Percentiles rank a stretch among this genome's conserved stretches.
These are phyloP conservation scores for Sonneratia alba DNA, from an alignment of 345 rosid species.

Conservation along the genomic window DNA sequence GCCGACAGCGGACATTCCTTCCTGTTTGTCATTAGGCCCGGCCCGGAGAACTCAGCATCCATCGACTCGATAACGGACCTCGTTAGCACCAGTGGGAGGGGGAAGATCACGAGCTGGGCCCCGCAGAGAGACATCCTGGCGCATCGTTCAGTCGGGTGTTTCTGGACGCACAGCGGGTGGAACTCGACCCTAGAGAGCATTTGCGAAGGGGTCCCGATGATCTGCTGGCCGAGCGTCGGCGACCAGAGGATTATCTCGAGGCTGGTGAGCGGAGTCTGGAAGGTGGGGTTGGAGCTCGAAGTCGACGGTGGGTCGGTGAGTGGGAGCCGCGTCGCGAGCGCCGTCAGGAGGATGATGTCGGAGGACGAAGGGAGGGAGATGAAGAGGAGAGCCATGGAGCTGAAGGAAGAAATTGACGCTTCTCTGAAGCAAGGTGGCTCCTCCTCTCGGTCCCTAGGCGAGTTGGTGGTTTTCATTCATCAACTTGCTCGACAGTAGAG, in stretches of 20 bases:
- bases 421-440: constrained; percentile 17
- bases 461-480: constrained; percentile 18
- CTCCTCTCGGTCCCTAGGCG: constrained; percentile 11
- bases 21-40: constrained; percentile 21
- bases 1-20: constrained; percentile 19
- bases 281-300: constrained; percentile 7
- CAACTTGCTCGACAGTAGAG: constrained; percentile 5
- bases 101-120: constrained; percentile 26
- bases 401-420: constrained; percentile 15
- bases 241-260: constrained; percentile 11
- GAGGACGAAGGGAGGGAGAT: constrained; percentile 24
- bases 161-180: constrained; percentile 12
- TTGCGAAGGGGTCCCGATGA: constrained; percentile 11
- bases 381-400: constrained; percentile 9
- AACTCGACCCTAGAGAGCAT: constrained; percentile 12
- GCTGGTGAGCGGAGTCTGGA: constrained; percentile 9
- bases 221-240: constrained; percentile 8
- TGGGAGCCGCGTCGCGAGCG: constrained; percentile 11
- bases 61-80: neutral
- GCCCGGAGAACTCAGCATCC: constrained; percentile 4
- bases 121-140: constrained; percentile 18
- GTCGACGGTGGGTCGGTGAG: constrained; percentile 17
- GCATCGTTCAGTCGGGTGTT: constrained; percentile 4
- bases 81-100: constrained; percentile 12
- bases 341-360: constrained; percentile 14